A percentile compares a stretch with the other conserved stretches of the same genome.
phyloP scores from a whole-genome alignment of 371 early-diverging fungal species.

The Mucor piriformis region DNA sequence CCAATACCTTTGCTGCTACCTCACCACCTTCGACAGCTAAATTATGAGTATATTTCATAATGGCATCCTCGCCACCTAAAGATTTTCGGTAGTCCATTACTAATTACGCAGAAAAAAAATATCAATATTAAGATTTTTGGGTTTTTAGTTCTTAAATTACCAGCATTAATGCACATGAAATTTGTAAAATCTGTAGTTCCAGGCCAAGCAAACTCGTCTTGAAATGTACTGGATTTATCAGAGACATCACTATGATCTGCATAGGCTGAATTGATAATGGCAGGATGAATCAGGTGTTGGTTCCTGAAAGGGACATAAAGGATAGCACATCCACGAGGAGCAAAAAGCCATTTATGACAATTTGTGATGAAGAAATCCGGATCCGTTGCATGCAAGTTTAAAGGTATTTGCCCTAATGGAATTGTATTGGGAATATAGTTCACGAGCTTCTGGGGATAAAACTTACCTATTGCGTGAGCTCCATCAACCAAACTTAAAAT shows the following conservation, averaged over 20 bases:
- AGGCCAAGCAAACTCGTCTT: constrained; percentile 43
- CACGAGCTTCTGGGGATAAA: too few species aligned
- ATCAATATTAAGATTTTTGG: background rate
- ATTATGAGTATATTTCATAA: constrained; percentile 55
- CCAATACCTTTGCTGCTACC: constrained; percentile 56
- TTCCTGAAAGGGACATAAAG: constrained; percentile 58
- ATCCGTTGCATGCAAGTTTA: constrained; percentile 53
- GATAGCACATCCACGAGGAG: constrained; percentile 62
- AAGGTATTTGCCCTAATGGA: constrained; percentile 58
- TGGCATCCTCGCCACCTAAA: constrained; percentile 59
- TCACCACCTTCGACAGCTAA: constrained; percentile 65
- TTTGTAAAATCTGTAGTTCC: constrained; percentile 40
- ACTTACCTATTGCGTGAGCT: constrained; percentile 73
- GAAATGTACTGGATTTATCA: constrained; percentile 28
- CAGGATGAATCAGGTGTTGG: constrained; percentile 55
- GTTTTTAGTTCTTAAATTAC: constrained; percentile 17
- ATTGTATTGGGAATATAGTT: background rate
- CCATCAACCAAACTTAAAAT: constrained; percentile 72
- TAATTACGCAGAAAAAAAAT: background rate
- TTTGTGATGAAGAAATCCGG: constrained; percentile 76
- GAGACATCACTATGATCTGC: constrained; percentile 23
- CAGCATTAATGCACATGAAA: constrained; percentile 50
- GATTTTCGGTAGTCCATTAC: constrained; percentile 56
- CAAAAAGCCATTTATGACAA: constrained; percentile 79
- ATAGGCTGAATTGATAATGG: constrained; percentile 55